phyloP scores from a whole-genome alignment of 2,329 filamentous ascomycete genomes.

The Penicillium brevicompactum region DNA sequence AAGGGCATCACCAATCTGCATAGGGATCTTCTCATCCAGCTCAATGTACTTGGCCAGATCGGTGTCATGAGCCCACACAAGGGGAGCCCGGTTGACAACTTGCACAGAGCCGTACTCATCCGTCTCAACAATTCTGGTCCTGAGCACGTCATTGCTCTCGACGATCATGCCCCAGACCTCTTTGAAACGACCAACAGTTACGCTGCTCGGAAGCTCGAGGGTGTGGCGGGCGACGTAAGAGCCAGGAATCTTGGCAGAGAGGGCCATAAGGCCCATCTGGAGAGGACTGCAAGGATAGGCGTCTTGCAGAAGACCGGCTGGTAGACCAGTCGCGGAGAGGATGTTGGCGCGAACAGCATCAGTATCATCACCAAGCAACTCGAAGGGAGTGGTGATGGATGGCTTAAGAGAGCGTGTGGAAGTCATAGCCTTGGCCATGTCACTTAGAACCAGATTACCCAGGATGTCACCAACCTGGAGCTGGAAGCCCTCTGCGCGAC shows the following conservation, averaged over 20 bases:
- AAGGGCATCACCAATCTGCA: constrained; percentile 23
- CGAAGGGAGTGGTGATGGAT: background rate
- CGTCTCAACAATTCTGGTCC: constrained; percentile 37
- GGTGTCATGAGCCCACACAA: constrained; percentile 22
- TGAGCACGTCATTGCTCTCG: constrained; percentile 38
- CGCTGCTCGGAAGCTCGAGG: constrained; percentile 26
- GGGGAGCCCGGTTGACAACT: constrained; percentile 25
- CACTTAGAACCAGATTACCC: constrained; percentile 33
- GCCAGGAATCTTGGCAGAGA: constrained; percentile 37
- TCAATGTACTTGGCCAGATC: constrained; percentile 17
- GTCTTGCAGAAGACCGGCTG: constrained; percentile 23
- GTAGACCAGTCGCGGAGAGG: constrained; percentile 10
- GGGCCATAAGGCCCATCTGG: constrained; percentile 35
- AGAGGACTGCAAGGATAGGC: constrained; percentile 32
- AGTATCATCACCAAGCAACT: constrained; percentile 2
- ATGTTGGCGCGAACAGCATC: constrained; percentile 6
- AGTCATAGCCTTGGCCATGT: constrained; percentile 31
- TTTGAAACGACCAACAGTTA: constrained; percentile 39
- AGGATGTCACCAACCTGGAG: constrained; percentile 23
- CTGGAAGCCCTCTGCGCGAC: constrained; percentile 11
- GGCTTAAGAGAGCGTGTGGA: background rate
- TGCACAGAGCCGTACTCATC: constrained; percentile 23
- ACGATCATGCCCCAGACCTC: constrained; percentile 41
- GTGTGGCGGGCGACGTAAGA: constrained; percentile 44
- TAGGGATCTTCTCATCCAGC: constrained; percentile 14